These are phyloP conservation scores for Balamuthia mandrillaris DNA, from an alignment of 208 protist species.

Conservation along the genomic window DNA sequence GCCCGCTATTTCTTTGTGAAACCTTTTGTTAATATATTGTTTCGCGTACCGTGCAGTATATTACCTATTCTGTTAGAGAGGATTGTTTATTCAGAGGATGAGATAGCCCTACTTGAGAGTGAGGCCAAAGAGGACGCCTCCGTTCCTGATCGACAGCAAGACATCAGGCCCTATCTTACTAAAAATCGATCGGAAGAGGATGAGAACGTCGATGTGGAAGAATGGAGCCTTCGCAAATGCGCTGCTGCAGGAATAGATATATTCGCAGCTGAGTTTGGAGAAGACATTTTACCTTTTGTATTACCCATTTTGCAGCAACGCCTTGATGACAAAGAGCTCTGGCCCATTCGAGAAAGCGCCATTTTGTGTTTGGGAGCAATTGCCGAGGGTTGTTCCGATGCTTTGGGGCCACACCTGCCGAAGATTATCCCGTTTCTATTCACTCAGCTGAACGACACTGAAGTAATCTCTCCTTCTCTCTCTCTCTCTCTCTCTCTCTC, in stretches of 20 bases:
- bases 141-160: constrained; percentile 59
- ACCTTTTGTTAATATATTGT: neutral
- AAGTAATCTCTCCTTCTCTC: constrained; percentile 27
- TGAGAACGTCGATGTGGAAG: constrained; percentile 57
- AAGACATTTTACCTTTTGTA: constrained; percentile 60
- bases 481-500: neutral
- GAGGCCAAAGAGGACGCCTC: constrained; percentile 61
- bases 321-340: constrained; percentile 42
- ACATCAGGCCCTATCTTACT: constrained; percentile 67
- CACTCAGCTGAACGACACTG: constrained; percentile 45
- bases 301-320: constrained; percentile 67
- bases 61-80: constrained; percentile 72
- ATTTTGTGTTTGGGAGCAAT: constrained; percentile 75
- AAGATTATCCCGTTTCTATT: constrained; percentile 70
- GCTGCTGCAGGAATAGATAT: constrained; percentile 70
- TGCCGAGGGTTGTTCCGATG: constrained; percentile 66
- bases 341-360: constrained; percentile 60
- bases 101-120: constrained; percentile 56
- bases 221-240: constrained; percentile 78
- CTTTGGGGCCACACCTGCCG: constrained; percentile 58
- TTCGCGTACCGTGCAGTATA: constrained; percentile 20
- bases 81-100: constrained; percentile 75
- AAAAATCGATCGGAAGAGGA: constrained; percentile 68
- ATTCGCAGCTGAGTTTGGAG: constrained; percentile 53
- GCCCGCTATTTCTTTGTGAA: neutral